A percentile compares a stretch with the other conserved stretches of the same genome.
These are phyloP conservation scores for Neurospora sp. DNA, from an alignment of 495 filamentous ascomycete species.

Conservation along the genomic window DNA sequence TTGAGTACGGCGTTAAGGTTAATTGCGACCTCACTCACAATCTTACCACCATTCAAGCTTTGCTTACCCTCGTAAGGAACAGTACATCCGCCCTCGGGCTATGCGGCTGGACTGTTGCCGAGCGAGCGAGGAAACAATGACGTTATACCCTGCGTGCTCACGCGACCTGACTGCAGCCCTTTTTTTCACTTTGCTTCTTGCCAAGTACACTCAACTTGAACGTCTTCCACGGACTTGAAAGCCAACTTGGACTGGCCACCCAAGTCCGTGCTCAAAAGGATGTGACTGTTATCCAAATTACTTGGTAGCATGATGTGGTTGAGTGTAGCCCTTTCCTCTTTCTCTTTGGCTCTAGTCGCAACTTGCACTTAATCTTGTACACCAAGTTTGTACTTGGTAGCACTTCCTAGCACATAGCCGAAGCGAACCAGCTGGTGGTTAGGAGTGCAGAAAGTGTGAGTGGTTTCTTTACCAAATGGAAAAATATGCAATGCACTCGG, in stretches of 20 bases:
- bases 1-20: not conserved
- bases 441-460: not conserved
- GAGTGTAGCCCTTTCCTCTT: not conserved
- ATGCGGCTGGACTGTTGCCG: not conserved
- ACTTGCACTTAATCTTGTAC: not conserved
- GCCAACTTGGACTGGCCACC: not conserved
- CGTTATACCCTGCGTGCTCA: not conserved
- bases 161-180: not conserved
- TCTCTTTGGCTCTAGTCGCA: not conserved
- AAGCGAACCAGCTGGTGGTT: not conserved
- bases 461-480: not conserved
- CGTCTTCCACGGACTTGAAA: not conserved
- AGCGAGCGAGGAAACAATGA: not conserved
- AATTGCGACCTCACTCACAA: not conserved
- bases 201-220: not conserved
- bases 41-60: not conserved
- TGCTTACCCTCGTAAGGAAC: not conserved
- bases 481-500: not conserved
- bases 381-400: not conserved
- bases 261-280: not conserved
- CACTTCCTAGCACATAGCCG: not conserved
- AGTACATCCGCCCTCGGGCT: not conserved
- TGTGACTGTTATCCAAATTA: not conserved
- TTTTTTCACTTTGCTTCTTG: not conserved
- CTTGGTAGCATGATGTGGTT: not conserved